phyloP scores from a whole-genome alignment of 805 yeast species.

The Barnettozyma siamensis region DNA sequence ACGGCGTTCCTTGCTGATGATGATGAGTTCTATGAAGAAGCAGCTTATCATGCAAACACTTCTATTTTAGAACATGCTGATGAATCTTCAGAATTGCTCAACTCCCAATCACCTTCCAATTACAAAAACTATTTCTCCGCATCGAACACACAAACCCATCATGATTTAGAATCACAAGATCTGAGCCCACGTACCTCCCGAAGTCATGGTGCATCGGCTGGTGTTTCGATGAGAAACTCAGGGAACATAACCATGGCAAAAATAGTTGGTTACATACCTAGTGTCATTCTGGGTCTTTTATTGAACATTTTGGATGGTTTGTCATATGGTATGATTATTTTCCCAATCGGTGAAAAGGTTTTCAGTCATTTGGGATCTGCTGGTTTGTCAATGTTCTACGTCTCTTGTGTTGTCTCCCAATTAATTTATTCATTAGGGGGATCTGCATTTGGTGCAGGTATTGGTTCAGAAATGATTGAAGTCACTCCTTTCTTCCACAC shows the following conservation, averaged over 20 bases:
- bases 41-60: slow-evolving; percentile 1
- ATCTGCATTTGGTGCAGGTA: slow-evolving; percentile 82
- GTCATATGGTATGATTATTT: slow-evolving; percentile 96
- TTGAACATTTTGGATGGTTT: slow-evolving; percentile 88
- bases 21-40: slow-evolving; percentile 35
- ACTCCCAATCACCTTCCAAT: not conserved
- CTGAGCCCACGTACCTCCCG: not conserved
- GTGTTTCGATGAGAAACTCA: not conserved
- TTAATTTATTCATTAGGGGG: slow-evolving; percentile 86
- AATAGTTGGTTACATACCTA: slow-evolving; percentile 43
- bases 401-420: slow-evolving; percentile 87
- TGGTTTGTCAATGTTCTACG: slow-evolving; percentile 91
- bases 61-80: slow-evolving; percentile 1
- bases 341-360: slow-evolving; percentile 78
- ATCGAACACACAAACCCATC: not conserved
- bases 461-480: slow-evolving; percentile 98
- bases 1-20: slow-evolving; percentile 55
- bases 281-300: slow-evolving; percentile 79
- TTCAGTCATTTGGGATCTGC: slow-evolving; percentile 79
- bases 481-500: slow-evolving; percentile 98
- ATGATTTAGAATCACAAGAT: slow-evolving; percentile 10
- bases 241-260: slow-evolving; percentile 12
- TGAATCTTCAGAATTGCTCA: slow-evolving; percentile 1
- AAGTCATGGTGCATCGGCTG: not conserved
- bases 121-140: slow-evolving; percentile 1